Base-by-base conservation (phyloP, 164 flowering plant genomes). In the Protea cynaroides region DNA sequence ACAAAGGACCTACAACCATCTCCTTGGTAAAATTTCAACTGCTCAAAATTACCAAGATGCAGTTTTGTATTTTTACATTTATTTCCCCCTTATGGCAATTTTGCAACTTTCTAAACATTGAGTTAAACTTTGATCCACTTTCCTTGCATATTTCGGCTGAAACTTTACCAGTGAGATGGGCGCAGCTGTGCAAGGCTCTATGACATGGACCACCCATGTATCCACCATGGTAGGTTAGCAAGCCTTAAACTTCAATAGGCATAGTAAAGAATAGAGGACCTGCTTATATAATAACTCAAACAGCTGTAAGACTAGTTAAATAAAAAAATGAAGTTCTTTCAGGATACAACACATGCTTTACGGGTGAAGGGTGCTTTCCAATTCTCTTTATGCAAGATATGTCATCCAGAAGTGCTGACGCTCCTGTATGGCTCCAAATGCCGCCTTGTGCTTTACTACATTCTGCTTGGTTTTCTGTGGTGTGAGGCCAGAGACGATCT, bases 341-440 rank as follows among this genome's bases (percentile, higher is more conserved):
- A 75, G 95, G 97, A 94, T 94, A 90, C 97, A 89, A 63, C 44
- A 82, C 84, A 57, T 64, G 76, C 47, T 71, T 83, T 43, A 40
- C 15, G 24, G 53, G 43, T 46, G 69, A 60, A 62, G 72, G 60
- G 57, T 62, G 72, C 73, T 70, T 83, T 65, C 71, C 64, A 17
- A 37, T 57, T 58, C 59, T 66, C 71, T 74, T 83, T 61, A 93
- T 81, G 58, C 78, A 81, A 64, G 98, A 84, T 70, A 94, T 72
- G 67, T 62, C 95, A 89, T 10, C 76, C 78, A 84, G 65, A 29
- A 19, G 52, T 38, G 70, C 1, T 17, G 74, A 68, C 43, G 80
- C 75, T 46, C 70, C 74, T 24, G 22, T 8, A 11, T 72, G 74
- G 61, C 67, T 79, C 79, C 86, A 78, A n/a, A 86, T 59, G 62